A percentile compares a stretch with the other conserved stretches of the same genome.
Evolutionary conservation across 805 yeast species (phyloP).

Genomic region (Myxozyma neglecta): DNA sequence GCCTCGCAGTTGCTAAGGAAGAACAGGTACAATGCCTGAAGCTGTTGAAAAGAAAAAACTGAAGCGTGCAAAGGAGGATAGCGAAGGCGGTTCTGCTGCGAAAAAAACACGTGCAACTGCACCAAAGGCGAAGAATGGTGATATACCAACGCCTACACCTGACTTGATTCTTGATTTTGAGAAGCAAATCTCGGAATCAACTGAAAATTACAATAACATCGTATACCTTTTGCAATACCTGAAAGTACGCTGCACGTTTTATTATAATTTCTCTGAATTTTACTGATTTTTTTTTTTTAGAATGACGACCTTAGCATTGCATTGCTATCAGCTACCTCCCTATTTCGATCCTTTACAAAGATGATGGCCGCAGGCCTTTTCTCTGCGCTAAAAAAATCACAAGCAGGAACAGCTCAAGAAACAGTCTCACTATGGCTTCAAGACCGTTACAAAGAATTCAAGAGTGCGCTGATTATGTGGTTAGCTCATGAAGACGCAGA

Average conservation of each 20-base stretch:
- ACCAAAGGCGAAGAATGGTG: not conserved
- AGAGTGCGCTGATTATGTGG: slow-evolving; percentile 46
- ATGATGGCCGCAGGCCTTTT: slow-evolving; percentile 49
- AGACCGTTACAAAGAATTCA: slow-evolving; percentile 57
- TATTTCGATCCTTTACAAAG: slow-evolving; percentile 52
- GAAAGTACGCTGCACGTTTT: slow-evolving; percentile 18
- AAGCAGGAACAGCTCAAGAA: slow-evolving; percentile 46
- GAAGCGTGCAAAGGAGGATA: not conserved
- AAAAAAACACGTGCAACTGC: not conserved
- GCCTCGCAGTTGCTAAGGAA: not conserved
- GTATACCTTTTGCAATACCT: slow-evolving; percentile 49
- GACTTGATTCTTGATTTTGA: slow-evolving; percentile 27
- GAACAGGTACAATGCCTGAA: slow-evolving; percentile 6
- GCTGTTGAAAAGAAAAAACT: slow-evolving; percentile 3
- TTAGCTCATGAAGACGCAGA: slow-evolving; percentile 46
- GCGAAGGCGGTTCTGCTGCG: not conserved
- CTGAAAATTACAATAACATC: slow-evolving; percentile 57
- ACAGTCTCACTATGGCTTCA: slow-evolving; percentile 63
- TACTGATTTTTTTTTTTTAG: not conserved
- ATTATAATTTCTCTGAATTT: not conserved
- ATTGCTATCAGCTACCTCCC: slow-evolving; percentile 37
- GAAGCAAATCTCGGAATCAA: slow-evolving; percentile 38
- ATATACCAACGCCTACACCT: slow-evolving; percentile 14
- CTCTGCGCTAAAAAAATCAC: slow-evolving; percentile 36
- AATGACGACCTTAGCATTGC: slow-evolving; percentile 30